Percentiles rank a stretch among this genome's conserved stretches.
Evolutionary conservation across 345 rosid species (phyloP).

Genomic region (Psidium friedrichsthalianum): DNA sequence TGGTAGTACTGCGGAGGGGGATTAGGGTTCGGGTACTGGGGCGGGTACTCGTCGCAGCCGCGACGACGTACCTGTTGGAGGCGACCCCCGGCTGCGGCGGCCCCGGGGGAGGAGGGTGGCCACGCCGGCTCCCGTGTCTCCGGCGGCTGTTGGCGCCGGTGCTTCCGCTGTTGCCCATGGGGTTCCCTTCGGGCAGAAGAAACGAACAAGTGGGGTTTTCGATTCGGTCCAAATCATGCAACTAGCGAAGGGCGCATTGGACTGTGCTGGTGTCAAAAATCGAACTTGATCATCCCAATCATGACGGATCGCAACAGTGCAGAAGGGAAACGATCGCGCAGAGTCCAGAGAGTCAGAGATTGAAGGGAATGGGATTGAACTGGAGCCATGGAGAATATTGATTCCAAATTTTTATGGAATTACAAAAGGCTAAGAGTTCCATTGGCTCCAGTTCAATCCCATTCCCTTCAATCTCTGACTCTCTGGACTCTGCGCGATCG

Average conservation of each 20-base stretch:
- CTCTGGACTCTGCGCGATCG: background rate
- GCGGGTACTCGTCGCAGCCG: slow-evolving; percentile 79
- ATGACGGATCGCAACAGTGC: background rate
- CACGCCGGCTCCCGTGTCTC: slow-evolving; percentile 35
- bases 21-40: slow-evolving; percentile 45
- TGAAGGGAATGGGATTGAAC: background rate
- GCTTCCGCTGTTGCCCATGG: slow-evolving; percentile 62
- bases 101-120: slow-evolving; percentile 30
- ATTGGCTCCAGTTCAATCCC: background rate
- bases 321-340: background rate
- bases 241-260: background rate
- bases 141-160: slow-evolving; percentile 40
- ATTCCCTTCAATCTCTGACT: background rate
- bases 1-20: slow-evolving; percentile 39
- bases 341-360: background rate
- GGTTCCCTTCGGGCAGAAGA: background rate
- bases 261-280: background rate
- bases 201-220: background rate
- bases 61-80: slow-evolving; percentile 64
- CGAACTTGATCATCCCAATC: background rate
- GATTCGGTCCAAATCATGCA: background rate
- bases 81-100: slow-evolving; percentile 29
- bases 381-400: no score
- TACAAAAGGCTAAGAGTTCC: no score
- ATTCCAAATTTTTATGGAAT: no score